Evolutionary conservation across 371 early-diverging fungal genomes (phyloP), one percentile per base, ranked within the genome.

Genomic region (Rhizopus arrhizus): DNA sequence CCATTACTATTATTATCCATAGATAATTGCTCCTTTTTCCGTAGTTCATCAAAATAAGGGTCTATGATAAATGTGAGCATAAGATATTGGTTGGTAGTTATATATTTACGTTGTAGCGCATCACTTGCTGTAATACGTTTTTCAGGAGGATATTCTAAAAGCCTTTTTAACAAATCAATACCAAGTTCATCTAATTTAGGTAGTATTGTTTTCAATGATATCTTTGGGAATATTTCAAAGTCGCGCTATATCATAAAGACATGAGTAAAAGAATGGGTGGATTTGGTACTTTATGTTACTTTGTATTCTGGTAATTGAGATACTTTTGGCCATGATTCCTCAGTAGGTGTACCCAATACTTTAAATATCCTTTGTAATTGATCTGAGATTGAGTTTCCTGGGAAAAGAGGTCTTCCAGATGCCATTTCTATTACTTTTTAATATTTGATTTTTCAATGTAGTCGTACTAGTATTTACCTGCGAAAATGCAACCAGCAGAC

Each of bases 401-500:
- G 95, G 68, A 99, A 99, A 33, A 99, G 73, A 13, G 99, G 98
- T 51, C 92, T 79, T 22, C 99, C 99, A 12, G 92, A 83, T 5
- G 89, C 85, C 91, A 93, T 91, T 64, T 93, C 93, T 74, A 73
- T 67, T 71, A 72, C 70, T 15, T 28, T 8, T 46, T 47, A 49
- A n/a, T n/a, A 12, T 6, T 6, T 50, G 28, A 32, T 13, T 10
- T 50, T 13, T 58, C 12, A 29, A 22, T 64, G 31, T 12, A 29
- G 13, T 5, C 15, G 12, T 41, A 2, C 6, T 1, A 22, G 12
- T 7, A 40, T 36, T 65, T 66, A 83, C 91, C 95, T 46, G 92
- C 92, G 76, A 95, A 86, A 43, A 99, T 99, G 78, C 99, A 99
- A 31, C 99, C 99, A 28, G 95, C 89, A 34, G 96, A 95, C 99